These are phyloP conservation scores for Alternaria sp. DNA, from an alignment of 2,329 filamentous ascomycete genomes.

Conservation along the genomic window DNA sequence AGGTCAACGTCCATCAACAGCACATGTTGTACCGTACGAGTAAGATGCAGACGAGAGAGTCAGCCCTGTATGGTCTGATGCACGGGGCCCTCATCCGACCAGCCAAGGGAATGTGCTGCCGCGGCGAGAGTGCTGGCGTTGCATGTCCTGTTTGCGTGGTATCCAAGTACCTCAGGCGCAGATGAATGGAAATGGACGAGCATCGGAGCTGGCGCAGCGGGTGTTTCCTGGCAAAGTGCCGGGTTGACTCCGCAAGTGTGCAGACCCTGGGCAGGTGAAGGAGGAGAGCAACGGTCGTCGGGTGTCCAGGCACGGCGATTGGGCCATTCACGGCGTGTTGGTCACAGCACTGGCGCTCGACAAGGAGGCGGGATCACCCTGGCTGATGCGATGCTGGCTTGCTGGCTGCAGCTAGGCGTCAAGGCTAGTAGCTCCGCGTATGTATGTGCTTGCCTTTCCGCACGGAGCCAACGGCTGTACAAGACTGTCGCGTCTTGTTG, in stretches of 20 bases:
- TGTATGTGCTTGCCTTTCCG: conserved; percentile 46
- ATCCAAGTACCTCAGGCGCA: not conserved
- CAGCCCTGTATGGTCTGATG: conserved; percentile 32
- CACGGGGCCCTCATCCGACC: conserved; percentile 29
- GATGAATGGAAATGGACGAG: conserved; percentile 15
- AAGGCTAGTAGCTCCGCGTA: conserved; percentile 39
- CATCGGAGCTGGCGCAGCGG: conserved; percentile 21
- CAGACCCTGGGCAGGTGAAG: conserved; percentile 12
- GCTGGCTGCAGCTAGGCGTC: conserved; percentile 30
- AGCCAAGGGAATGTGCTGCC: not conserved
- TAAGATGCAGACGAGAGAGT: conserved; percentile 4
- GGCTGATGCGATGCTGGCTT: conserved; percentile 27
- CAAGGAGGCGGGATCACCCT: conserved; percentile 34
- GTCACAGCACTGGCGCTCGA: conserved; percentile 25
- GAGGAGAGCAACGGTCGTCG: conserved; percentile 14
- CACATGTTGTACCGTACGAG: conserved; percentile 20
- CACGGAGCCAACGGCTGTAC: conserved; percentile 49
- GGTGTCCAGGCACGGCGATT: conserved; percentile 33
- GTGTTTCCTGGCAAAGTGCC: conserved; percentile 28
- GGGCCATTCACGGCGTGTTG: conserved; percentile 24
- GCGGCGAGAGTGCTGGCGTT: not conserved
- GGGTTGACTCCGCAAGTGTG: not conserved
- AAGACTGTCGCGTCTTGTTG: conserved; percentile 49
- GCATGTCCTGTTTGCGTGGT: conserved; percentile 28
- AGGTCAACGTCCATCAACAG: conserved; percentile 5